Percentiles rank a stretch among this genome's conserved stretches.
Conservation (phyloP, 192 early-diverging fungal species). For the Backusella tuberculispora region DNA sequence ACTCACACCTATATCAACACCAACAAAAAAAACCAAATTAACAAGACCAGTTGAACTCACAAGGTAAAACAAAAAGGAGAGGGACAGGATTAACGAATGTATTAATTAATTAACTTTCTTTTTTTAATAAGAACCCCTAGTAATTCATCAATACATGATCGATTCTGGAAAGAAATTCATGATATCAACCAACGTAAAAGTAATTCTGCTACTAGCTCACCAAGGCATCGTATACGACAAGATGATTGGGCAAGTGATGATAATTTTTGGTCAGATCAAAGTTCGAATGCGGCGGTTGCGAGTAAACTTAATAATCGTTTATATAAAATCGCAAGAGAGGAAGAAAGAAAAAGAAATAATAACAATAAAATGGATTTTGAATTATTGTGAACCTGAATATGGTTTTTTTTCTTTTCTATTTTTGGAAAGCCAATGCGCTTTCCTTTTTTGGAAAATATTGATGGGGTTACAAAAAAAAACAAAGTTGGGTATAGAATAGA, state of each 20-base stretch:
- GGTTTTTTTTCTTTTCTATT: too few species aligned
- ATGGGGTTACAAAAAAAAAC: too few species aligned
- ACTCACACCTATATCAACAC: conserved; percentile 5
- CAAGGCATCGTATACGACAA: background rate
- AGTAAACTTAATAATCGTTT: conserved; percentile 1
- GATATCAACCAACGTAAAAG: background rate
- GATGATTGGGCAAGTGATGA: conserved; percentile 16
- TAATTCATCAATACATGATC: background rate
- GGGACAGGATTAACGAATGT: background rate
- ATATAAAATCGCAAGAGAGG: conserved; percentile 9
- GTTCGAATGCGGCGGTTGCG: background rate
- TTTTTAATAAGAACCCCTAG: background rate
- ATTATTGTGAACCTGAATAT: background rate
- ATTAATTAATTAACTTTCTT: background rate
- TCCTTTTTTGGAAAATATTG: too few species aligned
- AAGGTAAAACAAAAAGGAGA: background rate
- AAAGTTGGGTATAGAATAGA: too few species aligned
- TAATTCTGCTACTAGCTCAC: background rate
- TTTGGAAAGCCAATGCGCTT: too few species aligned
- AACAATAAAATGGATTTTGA: conserved; percentile 7
- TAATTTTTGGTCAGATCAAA: conserved; percentile 16
- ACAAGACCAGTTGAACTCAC: background rate
- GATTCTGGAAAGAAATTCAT: conserved; percentile 29
- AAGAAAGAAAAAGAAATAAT: background rate
- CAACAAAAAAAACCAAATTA: background rate